A percentile compares a stretch with the other conserved stretches of the same genome.
phyloP scores from a whole-genome alignment of 2,329 filamentous ascomycete genomes.

The Pseudonectria buxi region DNA sequence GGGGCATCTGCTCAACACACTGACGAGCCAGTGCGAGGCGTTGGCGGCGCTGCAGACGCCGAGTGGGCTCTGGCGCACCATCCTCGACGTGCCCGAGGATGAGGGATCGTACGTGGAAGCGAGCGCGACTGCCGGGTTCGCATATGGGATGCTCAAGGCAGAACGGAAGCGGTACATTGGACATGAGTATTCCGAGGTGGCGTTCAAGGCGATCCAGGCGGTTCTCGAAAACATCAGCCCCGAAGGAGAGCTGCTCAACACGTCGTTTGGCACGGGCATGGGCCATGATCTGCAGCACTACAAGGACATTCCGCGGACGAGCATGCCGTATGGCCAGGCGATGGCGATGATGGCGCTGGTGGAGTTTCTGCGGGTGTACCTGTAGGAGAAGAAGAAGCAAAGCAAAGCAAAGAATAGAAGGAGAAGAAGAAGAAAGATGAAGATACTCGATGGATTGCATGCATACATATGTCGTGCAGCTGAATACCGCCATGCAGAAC shows the following conservation, averaged over 20 bases:
- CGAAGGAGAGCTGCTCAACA: slow-evolving; percentile 64
- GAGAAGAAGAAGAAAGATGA: not conserved
- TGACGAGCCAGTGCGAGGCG: slow-evolving; percentile 63
- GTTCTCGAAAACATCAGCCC: slow-evolving; percentile 59
- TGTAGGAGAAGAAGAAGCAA: slow-evolving; percentile 6
- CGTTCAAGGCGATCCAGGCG: slow-evolving; percentile 59
- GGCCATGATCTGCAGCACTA: slow-evolving; percentile 68
- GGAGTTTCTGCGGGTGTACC: slow-evolving; percentile 56
- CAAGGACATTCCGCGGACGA: slow-evolving; percentile 66
- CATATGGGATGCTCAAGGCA: slow-evolving; percentile 71
- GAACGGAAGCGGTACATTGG: slow-evolving; percentile 63
- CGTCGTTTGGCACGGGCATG: slow-evolving; percentile 76
- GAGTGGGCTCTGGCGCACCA: slow-evolving; percentile 66
- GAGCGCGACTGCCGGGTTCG: slow-evolving; percentile 74
- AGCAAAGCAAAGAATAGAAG: not conserved
- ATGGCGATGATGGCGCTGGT: slow-evolving; percentile 80
- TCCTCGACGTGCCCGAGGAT: slow-evolving; percentile 59
- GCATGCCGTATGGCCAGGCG: slow-evolving; percentile 79
- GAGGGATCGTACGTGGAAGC: slow-evolving; percentile 70
- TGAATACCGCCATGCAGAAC: no score
- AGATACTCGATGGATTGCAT: no score
- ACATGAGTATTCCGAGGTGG: slow-evolving; percentile 52
- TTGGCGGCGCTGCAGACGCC: slow-evolving; percentile 52
- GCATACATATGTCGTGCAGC: no score
- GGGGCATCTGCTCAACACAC: slow-evolving; percentile 51